A percentile compares a stretch with the other conserved stretches of the same genome.
Evolutionary conservation across 2,329 filamentous ascomycete species (phyloP).

Genomic region (Ophiostoma ulmi): DNA sequence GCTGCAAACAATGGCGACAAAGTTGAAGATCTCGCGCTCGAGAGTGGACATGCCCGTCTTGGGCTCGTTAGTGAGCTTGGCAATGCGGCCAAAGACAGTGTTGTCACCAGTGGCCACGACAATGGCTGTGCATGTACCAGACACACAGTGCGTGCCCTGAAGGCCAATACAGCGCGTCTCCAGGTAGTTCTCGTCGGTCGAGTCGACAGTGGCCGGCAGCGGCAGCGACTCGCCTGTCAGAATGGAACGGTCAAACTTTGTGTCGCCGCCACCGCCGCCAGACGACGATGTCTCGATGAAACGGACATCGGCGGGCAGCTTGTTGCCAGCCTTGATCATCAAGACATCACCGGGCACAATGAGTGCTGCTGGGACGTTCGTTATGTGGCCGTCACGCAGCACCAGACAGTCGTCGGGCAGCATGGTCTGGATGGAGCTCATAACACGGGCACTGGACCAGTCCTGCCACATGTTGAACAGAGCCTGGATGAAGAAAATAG

Average conservation of each 20-base stretch:
- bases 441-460: slow-evolving; percentile 70
- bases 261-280: slow-evolving; percentile 45
- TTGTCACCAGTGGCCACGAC: slow-evolving; percentile 67
- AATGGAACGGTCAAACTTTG: slow-evolving; percentile 67
- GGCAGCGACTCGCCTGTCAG: slow-evolving; percentile 66
- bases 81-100: slow-evolving; percentile 72
- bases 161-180: slow-evolving; percentile 72
- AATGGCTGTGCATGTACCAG: slow-evolving; percentile 60
- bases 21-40: slow-evolving; percentile 67
- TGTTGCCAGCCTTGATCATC: slow-evolving; percentile 64
- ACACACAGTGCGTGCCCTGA: slow-evolving; percentile 73
- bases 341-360: slow-evolving; percentile 69
- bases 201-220: slow-evolving; percentile 58
- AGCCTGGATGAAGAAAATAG: slow-evolving; percentile 65
- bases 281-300: slow-evolving; percentile 56
- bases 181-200: slow-evolving; percentile 66
- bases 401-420: slow-evolving; percentile 67
- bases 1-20: slow-evolving; percentile 63
- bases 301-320: slow-evolving; percentile 67
- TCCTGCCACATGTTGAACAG: slow-evolving; percentile 68
- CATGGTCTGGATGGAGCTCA: slow-evolving; percentile 76
- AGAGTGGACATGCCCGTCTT: slow-evolving; percentile 63
- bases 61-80: slow-evolving; percentile 64
- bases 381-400: slow-evolving; percentile 51
- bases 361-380: slow-evolving; percentile 43